Percentiles rank a stretch among this genome's conserved stretches.
Evolutionary conservation across 2,329 filamentous ascomycete species (phyloP).

Genomic region (Pseudophaeomoniella oleicola): DNA sequence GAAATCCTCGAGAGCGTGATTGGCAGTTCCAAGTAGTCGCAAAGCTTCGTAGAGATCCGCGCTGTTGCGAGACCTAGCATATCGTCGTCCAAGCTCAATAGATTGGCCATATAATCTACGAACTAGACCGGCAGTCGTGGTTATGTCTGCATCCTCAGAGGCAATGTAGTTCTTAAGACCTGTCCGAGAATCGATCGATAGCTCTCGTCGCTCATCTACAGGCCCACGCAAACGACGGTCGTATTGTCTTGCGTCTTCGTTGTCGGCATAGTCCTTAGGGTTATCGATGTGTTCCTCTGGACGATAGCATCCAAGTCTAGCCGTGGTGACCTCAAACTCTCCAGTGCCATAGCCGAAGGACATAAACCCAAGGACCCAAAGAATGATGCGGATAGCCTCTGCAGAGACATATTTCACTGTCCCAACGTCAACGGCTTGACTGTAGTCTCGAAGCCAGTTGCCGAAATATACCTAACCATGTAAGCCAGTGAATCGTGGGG

Average conservation of each 20-base stretch:
- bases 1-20: conserved; percentile 87
- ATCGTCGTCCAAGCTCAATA: conserved; percentile 68
- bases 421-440: conserved; percentile 83
- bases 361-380: conserved; percentile 83
- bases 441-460: conserved; percentile 90
- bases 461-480: conserved; percentile 69
- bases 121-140: conserved; percentile 67
- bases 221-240: conserved; percentile 68
- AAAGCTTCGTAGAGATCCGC: conserved; percentile 79
- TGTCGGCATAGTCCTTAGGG: conserved; percentile 75
- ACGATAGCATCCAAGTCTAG: conserved; percentile 66
- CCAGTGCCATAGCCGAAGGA: conserved; percentile 70
- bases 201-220: conserved; percentile 62
- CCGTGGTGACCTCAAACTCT: conserved; percentile 72
- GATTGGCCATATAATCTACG: conserved; percentile 57
- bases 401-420: conserved; percentile 82
- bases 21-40: conserved; percentile 69
- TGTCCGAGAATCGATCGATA: conserved; percentile 59
- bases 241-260: conserved; percentile 69
- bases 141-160: conserved; percentile 62
- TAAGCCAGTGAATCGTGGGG: not conserved
- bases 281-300: conserved; percentile 75
- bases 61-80: conserved; percentile 50
- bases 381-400: conserved; percentile 76
- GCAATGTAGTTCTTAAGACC: conserved; percentile 92